Percentiles rank a stretch among this genome's conserved stretches.
phyloP scores from a whole-genome alignment of 176 grass and related monocot genomes.

The Oryza punctata region DNA sequence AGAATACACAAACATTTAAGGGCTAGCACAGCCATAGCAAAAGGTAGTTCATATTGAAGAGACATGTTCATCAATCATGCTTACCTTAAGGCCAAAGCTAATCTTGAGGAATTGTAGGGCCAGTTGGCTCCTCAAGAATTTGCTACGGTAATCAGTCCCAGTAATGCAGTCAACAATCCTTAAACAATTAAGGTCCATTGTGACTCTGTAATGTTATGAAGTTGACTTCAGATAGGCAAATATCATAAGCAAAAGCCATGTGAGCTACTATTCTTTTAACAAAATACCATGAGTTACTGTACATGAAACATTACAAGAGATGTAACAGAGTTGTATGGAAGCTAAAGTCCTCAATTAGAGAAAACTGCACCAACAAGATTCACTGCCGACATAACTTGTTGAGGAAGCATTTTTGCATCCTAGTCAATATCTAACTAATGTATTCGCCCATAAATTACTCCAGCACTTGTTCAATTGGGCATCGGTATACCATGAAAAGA shows the following conservation, averaged over 20 bases:
- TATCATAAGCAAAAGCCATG: not conserved
- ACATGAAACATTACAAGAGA: not conserved
- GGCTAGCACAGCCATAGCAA: constrained; percentile 15
- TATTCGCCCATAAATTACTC: constrained; percentile 17
- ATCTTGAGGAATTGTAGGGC: constrained; percentile 76
- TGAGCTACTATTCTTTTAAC: not conserved
- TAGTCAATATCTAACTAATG: constrained; percentile 5
- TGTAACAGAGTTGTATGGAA: not conserved
- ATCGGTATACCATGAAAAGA: not conserved
- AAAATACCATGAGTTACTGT: constrained; percentile 15
- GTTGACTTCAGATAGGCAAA: constrained; percentile 29
- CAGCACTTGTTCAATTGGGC: not conserved
- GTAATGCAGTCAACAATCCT: constrained; percentile 73
- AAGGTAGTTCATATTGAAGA: constrained; percentile 20
- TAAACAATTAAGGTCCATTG: constrained; percentile 80
- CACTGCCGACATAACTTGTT: not conserved
- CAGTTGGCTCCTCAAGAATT: constrained; percentile 73
- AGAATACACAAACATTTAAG: not conserved
- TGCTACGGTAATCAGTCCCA: constrained; percentile 51
- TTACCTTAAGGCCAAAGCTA: constrained; percentile 70
- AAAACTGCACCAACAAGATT: constrained; percentile 6
- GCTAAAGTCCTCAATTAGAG: not conserved
- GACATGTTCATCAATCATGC: not conserved
- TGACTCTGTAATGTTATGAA: constrained; percentile 56
- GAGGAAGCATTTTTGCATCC: not conserved